Conservation (phyloP, 75 land plant genomes). For the Selaginella tamariscina region DNA sequence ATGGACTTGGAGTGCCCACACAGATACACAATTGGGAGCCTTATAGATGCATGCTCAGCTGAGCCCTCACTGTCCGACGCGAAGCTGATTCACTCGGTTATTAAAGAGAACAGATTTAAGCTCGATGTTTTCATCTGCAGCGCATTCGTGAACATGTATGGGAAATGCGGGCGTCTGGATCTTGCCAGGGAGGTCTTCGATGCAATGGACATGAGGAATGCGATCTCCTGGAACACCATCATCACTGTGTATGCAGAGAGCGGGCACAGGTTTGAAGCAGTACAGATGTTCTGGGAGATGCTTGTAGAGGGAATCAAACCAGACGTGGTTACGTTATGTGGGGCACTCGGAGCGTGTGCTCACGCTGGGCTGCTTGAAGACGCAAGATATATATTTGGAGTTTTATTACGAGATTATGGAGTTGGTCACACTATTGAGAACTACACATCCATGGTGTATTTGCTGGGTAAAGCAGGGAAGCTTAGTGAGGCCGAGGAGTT, state of each 20-base stretch:
- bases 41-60: no score
- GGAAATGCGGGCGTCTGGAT: background rate
- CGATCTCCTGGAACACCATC: background rate
- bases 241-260: background rate
- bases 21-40: background rate
- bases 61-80: background rate
- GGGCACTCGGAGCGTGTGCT: background rate
- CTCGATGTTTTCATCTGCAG: background rate
- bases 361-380: background rate
- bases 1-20: background rate
- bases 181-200: background rate
- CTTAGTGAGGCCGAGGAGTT: background rate
- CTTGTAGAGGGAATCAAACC: background rate
- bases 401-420: background rate
- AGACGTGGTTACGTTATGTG: background rate
- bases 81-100: background rate
- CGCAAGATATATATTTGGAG: background rate
- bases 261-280: background rate
- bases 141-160: background rate
- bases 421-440: background rate
- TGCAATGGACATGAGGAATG: background rate
- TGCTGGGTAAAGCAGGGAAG: background rate
- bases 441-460: background rate
- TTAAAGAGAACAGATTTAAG: background rate
- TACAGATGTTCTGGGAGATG: background rate